phyloP scores from a whole-genome alignment of 129 eudicot species.

The Rutidosis leptorrhynchoides region DNA sequence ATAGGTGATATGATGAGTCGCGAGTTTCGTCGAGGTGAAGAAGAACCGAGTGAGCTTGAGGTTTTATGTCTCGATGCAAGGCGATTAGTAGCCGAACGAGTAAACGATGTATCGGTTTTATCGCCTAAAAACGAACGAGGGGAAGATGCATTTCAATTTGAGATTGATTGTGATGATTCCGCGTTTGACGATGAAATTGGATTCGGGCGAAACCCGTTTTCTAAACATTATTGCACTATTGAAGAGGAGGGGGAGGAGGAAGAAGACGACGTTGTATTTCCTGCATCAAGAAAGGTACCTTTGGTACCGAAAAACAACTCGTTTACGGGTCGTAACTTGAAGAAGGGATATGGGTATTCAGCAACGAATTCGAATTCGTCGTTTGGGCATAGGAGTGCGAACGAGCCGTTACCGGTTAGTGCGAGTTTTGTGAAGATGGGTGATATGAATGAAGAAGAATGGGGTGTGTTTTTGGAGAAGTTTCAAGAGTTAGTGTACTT shows the following conservation, averaged over 20 bases:
- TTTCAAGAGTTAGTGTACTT: conserved; percentile 52
- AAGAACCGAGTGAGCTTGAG: too few species aligned
- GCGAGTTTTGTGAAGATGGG: conserved; percentile 59
- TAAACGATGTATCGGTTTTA: conserved; percentile 22
- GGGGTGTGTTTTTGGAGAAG: conserved; percentile 60
- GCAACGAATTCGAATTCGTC: conserved; percentile 45
- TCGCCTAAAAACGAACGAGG: conserved; percentile 47
- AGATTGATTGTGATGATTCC: conserved; percentile 50
- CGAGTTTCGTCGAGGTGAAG: conserved; percentile 74
- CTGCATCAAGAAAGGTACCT: conserved; percentile 14
- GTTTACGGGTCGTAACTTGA: conserved; percentile 23
- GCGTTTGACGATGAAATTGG: conserved; percentile 42
- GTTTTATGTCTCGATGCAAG: conserved; percentile 73
- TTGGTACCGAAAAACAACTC: conserved; percentile 22
- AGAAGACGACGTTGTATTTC: conserved; percentile 22
- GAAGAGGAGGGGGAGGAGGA: conserved; percentile 53
- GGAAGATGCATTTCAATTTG: conserved; percentile 50
- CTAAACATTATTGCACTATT: conserved; percentile 50
- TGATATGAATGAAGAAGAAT: conserved; percentile 62
- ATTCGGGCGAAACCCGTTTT: conserved; percentile 42
- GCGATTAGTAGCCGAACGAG: conserved; percentile 49
- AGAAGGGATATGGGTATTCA: conserved; percentile 11
- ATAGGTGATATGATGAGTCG: conserved; percentile 95
- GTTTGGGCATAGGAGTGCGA: conserved; percentile 72
- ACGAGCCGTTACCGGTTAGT: conserved; percentile 61